Conservation (phyloP, 768 basidiomycete genomes). For the Inosperma sp. region DNA sequence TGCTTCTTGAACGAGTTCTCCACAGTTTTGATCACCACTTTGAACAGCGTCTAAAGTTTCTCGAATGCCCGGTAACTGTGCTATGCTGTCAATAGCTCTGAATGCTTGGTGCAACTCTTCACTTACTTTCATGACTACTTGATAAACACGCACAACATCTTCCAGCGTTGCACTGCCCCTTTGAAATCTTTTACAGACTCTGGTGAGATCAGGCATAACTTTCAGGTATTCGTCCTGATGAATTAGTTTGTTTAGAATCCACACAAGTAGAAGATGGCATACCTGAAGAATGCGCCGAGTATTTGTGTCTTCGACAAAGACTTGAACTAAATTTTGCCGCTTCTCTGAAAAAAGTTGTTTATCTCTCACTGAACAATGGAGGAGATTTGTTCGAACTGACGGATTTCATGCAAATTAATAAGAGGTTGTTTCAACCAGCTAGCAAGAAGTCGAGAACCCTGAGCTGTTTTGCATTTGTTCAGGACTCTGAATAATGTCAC, state of each 20-base stretch:
- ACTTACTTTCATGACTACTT: conserved; percentile 78
- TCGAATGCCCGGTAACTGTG: conserved; percentile 74
- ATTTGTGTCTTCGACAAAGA: conserved; percentile 75
- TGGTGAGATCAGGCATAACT: conserved; percentile 88
- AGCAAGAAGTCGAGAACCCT: conserved; percentile 82
- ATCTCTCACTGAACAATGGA: not conserved
- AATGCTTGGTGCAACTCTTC: not conserved
- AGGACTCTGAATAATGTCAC: conserved; percentile 88
- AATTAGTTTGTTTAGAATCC: not conserved
- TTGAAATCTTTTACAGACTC: conserved; percentile 89
- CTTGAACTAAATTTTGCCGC: conserved; percentile 83
- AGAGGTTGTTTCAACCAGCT: conserved; percentile 96
- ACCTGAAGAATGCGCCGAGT: conserved; percentile 73
- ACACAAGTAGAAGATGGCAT: not conserved
- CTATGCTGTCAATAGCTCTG: not conserved
- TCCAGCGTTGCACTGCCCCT: conserved; percentile 80
- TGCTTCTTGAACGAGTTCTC: conserved; percentile 55
- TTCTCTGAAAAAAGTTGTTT: conserved; percentile 47
- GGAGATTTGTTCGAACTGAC: conserved; percentile 40
- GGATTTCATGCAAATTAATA: conserved; percentile 89
- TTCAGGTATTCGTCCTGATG: conserved; percentile 80
- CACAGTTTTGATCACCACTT: conserved; percentile 42
- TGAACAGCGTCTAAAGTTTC: conserved; percentile 51
- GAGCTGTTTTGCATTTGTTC: conserved; percentile 95
- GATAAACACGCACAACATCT: conserved; percentile 94